Percentiles rank a stretch among this genome's conserved stretches.
Conservation (phyloP, 176 grass and related monocot genomes). For the Oryza meridionalis region DNA sequence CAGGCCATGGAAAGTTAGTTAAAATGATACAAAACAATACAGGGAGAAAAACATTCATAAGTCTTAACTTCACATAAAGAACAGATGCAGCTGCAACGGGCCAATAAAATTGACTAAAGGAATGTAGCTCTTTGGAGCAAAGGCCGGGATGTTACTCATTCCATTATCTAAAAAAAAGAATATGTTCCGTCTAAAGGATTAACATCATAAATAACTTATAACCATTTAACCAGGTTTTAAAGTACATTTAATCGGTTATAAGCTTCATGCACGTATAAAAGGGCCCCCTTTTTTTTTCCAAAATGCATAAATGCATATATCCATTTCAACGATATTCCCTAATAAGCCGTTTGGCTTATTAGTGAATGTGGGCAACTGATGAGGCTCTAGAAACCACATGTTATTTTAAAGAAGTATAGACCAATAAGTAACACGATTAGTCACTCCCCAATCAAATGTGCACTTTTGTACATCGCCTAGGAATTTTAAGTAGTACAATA, state of each 20-base stretch:
- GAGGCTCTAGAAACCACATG: neutral
- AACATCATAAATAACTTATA: slow-evolving; percentile 20
- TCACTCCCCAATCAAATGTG: neutral
- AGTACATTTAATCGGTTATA: too few relatives aligned
- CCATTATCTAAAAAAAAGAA: too few relatives aligned
- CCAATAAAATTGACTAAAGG: neutral
- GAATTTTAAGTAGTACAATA: neutral
- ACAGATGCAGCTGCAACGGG: neutral
- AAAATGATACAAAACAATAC: neutral
- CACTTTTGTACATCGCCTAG: neutral
- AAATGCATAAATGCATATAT: neutral
- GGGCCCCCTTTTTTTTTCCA: too few relatives aligned
- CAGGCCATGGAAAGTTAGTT: slow-evolving; percentile 1
- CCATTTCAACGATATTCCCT: neutral
- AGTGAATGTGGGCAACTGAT: too few relatives aligned
- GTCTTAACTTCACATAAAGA: neutral
- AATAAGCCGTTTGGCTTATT: too few relatives aligned
- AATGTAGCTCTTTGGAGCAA: too few relatives aligned
- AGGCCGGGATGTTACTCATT: too few relatives aligned
- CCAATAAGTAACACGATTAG: neutral
- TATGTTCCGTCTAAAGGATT: neutral
- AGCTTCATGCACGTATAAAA: neutral
- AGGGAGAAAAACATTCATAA: neutral
- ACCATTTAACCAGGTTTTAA: neutral
- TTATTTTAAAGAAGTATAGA: neutral